Conservation (phyloP, 78 protist genomes). For the Chrysochromulina tobinii region DNA sequence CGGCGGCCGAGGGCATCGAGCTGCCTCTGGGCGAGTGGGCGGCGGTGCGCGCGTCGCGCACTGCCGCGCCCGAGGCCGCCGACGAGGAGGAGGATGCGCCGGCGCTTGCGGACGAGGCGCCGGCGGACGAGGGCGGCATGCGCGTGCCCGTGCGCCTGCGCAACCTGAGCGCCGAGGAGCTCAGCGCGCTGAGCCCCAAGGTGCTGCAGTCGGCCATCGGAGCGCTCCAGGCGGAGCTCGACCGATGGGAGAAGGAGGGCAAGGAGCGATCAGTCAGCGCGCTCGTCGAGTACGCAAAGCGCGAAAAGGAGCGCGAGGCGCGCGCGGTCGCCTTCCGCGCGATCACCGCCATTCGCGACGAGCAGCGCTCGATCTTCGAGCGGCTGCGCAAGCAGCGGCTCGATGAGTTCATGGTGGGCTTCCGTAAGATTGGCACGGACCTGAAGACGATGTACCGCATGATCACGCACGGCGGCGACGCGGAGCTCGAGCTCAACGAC, state of each 20-base stretch:
- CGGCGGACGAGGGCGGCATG: neutral
- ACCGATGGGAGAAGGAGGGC: slow-evolving; percentile 16
- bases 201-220: neutral
- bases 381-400: slow-evolving; percentile 69
- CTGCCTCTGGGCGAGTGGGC: slow-evolving; percentile 37
- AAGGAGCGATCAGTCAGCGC: slow-evolving; percentile 60
- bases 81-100: neutral
- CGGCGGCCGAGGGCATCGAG: neutral
- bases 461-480: slow-evolving; percentile 99
- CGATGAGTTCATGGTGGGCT: slow-evolving; percentile 97
- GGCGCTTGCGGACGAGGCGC: neutral
- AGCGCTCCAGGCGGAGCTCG: neutral
- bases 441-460: slow-evolving; percentile 97
- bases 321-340: slow-evolving; percentile 61
- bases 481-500: slow-evolving; percentile 99
- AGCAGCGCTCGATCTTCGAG: slow-evolving; percentile 53
- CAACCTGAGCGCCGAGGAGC: neutral
- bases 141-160: neutral
- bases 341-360: slow-evolving; percentile 68
- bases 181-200: neutral
- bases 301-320: slow-evolving; percentile 54
- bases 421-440: slow-evolving; percentile 77
- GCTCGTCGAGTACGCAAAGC: slow-evolving; percentile 69
- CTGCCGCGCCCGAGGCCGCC: neutral
- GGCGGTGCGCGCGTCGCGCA: neutral